Evolutionary conservation across 2,329 filamentous ascomycete genomes (phyloP).

Genomic region (Trichoderma asperellum): DNA sequence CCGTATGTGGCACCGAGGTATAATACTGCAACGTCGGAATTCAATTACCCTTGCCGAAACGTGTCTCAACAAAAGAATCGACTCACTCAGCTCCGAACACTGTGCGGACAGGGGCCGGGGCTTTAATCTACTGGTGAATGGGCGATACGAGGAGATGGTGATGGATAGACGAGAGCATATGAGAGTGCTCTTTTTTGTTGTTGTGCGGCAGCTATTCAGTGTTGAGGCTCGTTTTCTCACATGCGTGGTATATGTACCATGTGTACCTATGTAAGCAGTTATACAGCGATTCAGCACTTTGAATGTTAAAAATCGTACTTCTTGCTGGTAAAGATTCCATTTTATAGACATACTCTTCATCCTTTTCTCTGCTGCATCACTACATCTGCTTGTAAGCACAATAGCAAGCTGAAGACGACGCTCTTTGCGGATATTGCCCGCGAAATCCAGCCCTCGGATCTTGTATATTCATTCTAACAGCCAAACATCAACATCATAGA

Average conservation of each 20-base stretch:
- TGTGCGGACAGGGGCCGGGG: slow-evolving; percentile 3
- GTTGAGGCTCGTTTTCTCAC: background rate
- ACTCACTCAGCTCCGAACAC: slow-evolving; percentile 11
- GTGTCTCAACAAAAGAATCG: slow-evolving; percentile 13
- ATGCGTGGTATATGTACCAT: background rate
- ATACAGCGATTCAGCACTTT: background rate
- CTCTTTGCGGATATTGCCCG: background rate
- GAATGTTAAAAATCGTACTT: too few species aligned
- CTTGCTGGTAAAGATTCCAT: background rate
- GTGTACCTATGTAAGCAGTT: background rate
- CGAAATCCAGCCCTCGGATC: too few species aligned
- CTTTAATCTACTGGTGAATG: background rate
- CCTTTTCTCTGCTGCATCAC: background rate
- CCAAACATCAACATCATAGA: background rate
- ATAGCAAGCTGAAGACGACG: background rate
- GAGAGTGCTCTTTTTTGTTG: background rate
- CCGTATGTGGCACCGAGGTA: background rate
- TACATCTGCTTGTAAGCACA: background rate
- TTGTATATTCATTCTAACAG: background rate
- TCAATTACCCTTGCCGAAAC: slow-evolving; percentile 14
- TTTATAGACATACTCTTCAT: background rate
- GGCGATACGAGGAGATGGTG: background rate
- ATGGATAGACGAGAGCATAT: background rate
- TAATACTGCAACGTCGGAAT: slow-evolving; percentile 13
- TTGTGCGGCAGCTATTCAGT: background rate